phyloP scores from a whole-genome alignment of 352 stramenopile species.

The Phytophthora uliginosa region DNA sequence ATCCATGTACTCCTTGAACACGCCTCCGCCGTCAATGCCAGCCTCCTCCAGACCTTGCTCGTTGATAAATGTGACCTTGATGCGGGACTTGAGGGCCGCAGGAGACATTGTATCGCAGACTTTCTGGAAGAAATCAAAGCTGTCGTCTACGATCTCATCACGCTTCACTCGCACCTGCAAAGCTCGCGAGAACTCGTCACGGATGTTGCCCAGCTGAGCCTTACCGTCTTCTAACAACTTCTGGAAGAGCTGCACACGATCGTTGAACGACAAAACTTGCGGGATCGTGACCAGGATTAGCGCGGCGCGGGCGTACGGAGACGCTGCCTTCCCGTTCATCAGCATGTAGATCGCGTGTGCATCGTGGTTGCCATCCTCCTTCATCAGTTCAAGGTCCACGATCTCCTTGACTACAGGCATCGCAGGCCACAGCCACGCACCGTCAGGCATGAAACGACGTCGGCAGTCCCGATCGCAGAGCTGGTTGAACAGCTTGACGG shows the following conservation, averaged over 20 bases:
- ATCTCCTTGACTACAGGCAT: slow-evolving; percentile 77
- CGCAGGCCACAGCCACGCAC: slow-evolving; percentile 76
- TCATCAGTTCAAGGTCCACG: slow-evolving; percentile 70
- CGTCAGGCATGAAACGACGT: slow-evolving; percentile 52
- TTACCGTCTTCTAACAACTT: slow-evolving; percentile 80
- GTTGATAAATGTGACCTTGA: slow-evolving; percentile 96
- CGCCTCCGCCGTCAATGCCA: slow-evolving; percentile 97
- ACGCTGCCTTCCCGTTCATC: slow-evolving; percentile 43
- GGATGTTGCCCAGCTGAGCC: slow-evolving; percentile 46
- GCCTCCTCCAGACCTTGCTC: slow-evolving; percentile 94
- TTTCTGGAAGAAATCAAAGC: slow-evolving; percentile 85
- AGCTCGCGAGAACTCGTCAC: slow-evolving; percentile 66
- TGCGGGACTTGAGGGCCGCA: slow-evolving; percentile 81
- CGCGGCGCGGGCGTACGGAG: slow-evolving; percentile 52
- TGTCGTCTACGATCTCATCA: slow-evolving; percentile 93
- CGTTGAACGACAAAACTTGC: slow-evolving; percentile 83
- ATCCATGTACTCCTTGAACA: slow-evolving; percentile 99
- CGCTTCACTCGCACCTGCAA: slow-evolving; percentile 77
- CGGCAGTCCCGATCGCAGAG: slow-evolving; percentile 80
- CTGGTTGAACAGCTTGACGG: slow-evolving; percentile 85
- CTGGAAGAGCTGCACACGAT: slow-evolving; percentile 82
- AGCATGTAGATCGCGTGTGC: slow-evolving; percentile 61
- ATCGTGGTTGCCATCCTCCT: slow-evolving; percentile 57
- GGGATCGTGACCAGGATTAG: slow-evolving; percentile 80
- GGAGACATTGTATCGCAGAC: slow-evolving; percentile 65